Conservation (phyloP, 805 yeast genomes). For the Phaffomyces opuntiae region DNA sequence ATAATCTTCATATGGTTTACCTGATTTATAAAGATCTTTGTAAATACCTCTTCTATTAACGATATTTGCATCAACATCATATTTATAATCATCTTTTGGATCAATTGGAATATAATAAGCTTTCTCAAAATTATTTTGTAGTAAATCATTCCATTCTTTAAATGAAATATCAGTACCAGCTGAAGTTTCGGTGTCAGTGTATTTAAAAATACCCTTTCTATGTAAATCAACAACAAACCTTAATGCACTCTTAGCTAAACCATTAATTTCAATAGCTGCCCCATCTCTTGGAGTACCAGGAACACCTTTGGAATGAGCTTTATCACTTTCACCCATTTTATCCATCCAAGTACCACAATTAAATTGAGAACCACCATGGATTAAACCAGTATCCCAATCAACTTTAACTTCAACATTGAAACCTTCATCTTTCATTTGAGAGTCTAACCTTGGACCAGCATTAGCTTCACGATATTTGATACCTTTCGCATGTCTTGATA, state of each 20-base stretch:
- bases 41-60: slow-evolving; percentile 91
- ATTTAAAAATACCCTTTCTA: slow-evolving; percentile 47
- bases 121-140: slow-evolving; percentile 71
- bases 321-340: slow-evolving; percentile 92
- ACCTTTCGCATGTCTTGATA: slow-evolving; percentile 85
- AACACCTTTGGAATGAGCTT: slow-evolving; percentile 78
- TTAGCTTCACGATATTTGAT: slow-evolving; percentile 88
- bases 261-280: slow-evolving; percentile 89
- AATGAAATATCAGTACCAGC: slow-evolving; percentile 54
- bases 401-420: slow-evolving; percentile 75
- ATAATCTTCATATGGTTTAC: slow-evolving; percentile 89
- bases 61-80: slow-evolving; percentile 52
- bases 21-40: slow-evolving; percentile 76
- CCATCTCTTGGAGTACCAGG: slow-evolving; percentile 99
- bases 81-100: slow-evolving; percentile 52
- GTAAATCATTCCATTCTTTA: slow-evolving; percentile 61
- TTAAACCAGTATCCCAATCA: slow-evolving; percentile 85
- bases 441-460: slow-evolving; percentile 83
- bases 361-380: slow-evolving; percentile 85
- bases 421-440: slow-evolving; percentile 90
- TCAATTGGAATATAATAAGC: slow-evolving; percentile 70
- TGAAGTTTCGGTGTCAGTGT: slow-evolving; percentile 46
- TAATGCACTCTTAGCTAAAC: slow-evolving; percentile 75
- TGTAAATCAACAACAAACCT: slow-evolving; percentile 68
- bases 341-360: slow-evolving; percentile 99